phyloP scores from a whole-genome alignment of 441 rosid species.

The Euphorbia schlechtendalii region DNA sequence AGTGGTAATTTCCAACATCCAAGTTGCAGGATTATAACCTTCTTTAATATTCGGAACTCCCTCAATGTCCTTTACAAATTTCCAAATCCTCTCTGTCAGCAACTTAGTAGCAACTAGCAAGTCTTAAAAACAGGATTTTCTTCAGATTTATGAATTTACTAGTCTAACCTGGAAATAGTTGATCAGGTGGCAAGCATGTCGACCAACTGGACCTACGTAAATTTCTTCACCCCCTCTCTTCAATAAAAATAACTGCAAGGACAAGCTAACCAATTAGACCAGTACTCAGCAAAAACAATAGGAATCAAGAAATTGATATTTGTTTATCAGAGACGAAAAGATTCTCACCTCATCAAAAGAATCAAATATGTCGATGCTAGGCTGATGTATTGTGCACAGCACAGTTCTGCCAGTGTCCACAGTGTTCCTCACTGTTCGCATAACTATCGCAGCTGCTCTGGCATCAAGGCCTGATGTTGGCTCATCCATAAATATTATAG shows the following conservation, averaged over 20 bases:
- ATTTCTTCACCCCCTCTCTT: slow-evolving; percentile 65
- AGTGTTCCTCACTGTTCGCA: slow-evolving; percentile 65
- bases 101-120: neutral
- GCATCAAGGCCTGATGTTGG: slow-evolving; percentile 78
- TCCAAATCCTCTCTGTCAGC: slow-evolving; percentile 2
- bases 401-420: slow-evolving; percentile 69
- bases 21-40: slow-evolving; percentile 64
- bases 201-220: slow-evolving; percentile 59
- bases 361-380: slow-evolving; percentile 65
- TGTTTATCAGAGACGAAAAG: neutral
- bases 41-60: slow-evolving; percentile 49
- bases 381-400: slow-evolving; percentile 75
- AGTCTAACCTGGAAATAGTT: slow-evolving; percentile 54
- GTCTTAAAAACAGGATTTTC: neutral
- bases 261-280: slow-evolving; percentile 18
- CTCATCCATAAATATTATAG: slow-evolving; percentile 57
- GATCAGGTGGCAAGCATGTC: slow-evolving; percentile 45
- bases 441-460: slow-evolving; percentile 65
- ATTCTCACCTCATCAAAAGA: slow-evolving; percentile 61
- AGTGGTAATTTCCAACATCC: slow-evolving; percentile 63
- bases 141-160: neutral
- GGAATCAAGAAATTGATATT: neutral
- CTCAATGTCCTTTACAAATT: slow-evolving; percentile 33
- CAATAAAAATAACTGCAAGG: slow-evolving; percentile 44
- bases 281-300: neutral